Evolutionary conservation across 2,329 filamentous ascomycete species (phyloP).

Genomic region (Claviceps digitariae): DNA sequence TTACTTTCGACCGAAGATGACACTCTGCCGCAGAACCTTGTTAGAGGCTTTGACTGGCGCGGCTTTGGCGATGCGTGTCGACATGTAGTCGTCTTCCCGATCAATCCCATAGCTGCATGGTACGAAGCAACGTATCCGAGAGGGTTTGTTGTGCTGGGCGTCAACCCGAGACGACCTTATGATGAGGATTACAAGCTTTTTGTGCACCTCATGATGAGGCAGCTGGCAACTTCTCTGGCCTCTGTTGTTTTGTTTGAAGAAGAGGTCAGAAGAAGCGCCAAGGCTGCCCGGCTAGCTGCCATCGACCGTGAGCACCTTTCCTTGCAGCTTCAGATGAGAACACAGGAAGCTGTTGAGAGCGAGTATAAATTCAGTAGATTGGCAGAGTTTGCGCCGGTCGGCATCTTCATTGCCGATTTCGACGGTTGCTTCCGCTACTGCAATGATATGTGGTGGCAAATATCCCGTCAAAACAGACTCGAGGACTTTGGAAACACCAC

Average conservation of each 20-base stretch:
- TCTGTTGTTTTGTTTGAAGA: conserved; percentile 60
- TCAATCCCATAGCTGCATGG: conserved; percentile 23
- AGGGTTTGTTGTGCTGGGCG: conserved; percentile 54
- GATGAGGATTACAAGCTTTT: conserved; percentile 62
- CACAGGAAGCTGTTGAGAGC: conserved; percentile 5
- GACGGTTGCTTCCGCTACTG: conserved; percentile 51
- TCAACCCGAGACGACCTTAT: conserved; percentile 59
- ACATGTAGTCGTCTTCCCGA: conserved; percentile 55
- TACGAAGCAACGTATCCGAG: conserved; percentile 21
- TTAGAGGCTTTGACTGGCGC: conserved; percentile 46
- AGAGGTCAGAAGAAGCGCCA: conserved; percentile 45
- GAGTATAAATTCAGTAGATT: conserved; percentile 53
- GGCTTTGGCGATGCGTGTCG: conserved; percentile 52
- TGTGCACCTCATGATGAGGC: conserved; percentile 40
- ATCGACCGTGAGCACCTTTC: conserved; percentile 5
- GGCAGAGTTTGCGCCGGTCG: conserved; percentile 72
- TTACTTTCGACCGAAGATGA: conserved; percentile 30
- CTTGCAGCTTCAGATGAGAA: conserved; percentile 4
- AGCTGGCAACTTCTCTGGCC: conserved; percentile 52
- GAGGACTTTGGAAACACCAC: conserved; percentile 36
- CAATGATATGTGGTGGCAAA: conserved; percentile 56
- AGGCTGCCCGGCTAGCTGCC: conserved; percentile 12
- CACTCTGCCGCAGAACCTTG: conserved; percentile 42
- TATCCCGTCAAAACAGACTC: conserved; percentile 50
- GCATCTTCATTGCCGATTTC: conserved; percentile 67